phyloP scores from a whole-genome alignment of 345 rosid genomes.

The Psidium friedrichsthalianum region DNA sequence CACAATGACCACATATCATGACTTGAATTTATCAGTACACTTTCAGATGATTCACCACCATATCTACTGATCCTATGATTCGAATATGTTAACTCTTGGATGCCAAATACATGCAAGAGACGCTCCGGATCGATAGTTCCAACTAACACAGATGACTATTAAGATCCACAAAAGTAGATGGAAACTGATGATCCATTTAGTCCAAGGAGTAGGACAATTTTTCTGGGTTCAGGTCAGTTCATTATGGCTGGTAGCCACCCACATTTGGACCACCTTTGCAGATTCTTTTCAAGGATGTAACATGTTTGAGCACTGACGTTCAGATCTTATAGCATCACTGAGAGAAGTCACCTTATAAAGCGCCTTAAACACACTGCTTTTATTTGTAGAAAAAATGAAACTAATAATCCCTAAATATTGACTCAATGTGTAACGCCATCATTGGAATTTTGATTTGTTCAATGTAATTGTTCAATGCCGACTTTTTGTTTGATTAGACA shows the following conservation, averaged over 20 bases:
- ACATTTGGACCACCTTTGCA: background rate
- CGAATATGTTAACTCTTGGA: too few species aligned
- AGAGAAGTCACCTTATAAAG: background rate
- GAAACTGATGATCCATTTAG: background rate
- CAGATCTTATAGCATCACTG: background rate
- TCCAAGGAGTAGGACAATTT: background rate
- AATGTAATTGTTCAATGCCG: background rate
- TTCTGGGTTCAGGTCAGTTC: background rate
- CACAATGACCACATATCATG: background rate
- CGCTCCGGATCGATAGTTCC: too few species aligned
- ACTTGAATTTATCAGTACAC: background rate
- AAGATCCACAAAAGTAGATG: background rate
- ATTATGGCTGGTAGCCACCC: background rate
- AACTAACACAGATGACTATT: background rate
- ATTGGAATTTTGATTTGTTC: background rate
- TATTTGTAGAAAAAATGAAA: background rate
- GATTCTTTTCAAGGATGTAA: background rate
- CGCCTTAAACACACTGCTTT: background rate
- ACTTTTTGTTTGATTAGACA: background rate
- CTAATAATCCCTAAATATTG: background rate
- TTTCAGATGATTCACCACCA: background rate
- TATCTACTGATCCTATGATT: too few species aligned
- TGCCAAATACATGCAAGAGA: too few species aligned
- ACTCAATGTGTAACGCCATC: background rate
- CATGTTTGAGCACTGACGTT: background rate